Conservation (phyloP, 331 rosid species). For the Telfairia occidentalis region DNA sequence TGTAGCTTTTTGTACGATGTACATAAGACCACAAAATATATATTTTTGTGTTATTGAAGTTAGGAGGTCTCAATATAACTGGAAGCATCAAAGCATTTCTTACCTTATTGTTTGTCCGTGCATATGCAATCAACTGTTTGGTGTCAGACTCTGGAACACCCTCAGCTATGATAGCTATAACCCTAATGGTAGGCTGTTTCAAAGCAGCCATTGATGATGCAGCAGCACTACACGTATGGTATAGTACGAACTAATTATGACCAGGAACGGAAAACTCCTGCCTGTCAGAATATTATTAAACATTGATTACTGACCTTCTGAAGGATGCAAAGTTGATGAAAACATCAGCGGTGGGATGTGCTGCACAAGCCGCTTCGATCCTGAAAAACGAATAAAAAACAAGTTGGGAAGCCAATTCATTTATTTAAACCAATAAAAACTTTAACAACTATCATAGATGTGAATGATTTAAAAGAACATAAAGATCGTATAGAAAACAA, state of each 20-base stretch:
- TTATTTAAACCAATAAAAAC: background rate
- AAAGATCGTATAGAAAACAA: background rate
- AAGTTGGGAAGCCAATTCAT: background rate
- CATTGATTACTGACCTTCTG: conserved; percentile 50
- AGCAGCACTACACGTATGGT: conserved; percentile 64
- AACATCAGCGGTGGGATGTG: conserved; percentile 98
- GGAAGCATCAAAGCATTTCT: conserved; percentile 14
- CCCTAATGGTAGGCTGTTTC: conserved; percentile 92
- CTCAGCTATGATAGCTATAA: conserved; percentile 94
- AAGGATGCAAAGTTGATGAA: conserved; percentile 93
- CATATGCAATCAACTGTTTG: conserved; percentile 86
- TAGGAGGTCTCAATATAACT: conserved; percentile 1
- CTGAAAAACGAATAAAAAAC: conserved; percentile 36
- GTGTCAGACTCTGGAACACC: conserved; percentile 95
- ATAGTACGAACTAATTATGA: background rate
- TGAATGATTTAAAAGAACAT: conserved; percentile 2
- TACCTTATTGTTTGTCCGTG: conserved; percentile 90
- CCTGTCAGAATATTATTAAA: background rate
- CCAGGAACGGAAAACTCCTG: background rate
- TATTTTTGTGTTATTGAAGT: background rate
- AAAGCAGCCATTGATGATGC: conserved; percentile 87
- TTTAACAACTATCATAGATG: background rate
- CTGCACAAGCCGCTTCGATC: conserved; percentile 86
- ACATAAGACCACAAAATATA: background rate
- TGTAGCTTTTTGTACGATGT: background rate